Base-by-base conservation (phyloP, 768 basidiomycete genomes). In the Xerocomellus intermedius region DNA sequence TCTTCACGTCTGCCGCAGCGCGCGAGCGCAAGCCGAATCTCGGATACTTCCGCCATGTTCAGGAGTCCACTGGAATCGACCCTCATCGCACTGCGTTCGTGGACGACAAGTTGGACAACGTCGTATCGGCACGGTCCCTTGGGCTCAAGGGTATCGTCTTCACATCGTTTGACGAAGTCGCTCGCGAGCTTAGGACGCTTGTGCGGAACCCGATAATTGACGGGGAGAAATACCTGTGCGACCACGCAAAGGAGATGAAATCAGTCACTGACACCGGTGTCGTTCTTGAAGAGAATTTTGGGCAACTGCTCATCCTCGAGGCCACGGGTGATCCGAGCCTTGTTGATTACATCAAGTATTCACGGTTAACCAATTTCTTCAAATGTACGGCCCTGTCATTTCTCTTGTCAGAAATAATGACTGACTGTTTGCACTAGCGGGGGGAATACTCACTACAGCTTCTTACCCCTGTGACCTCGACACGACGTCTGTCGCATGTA, bases 41-140 rank as follows among this genome's bases (percentile, higher is more conserved):
- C 3, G 61, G 64, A 17, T 63, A 37, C 38, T 64, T 59, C 7
- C 52, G 45, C 8, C 60, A 56, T 1, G 63, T 60, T 5, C 53
- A 57, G 5, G 46, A 56, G 33, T 58, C 42, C 12, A 60, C 61
- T 3, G 61, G 61, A 19, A 51, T 63, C 3, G 53, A 66, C 13
- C 57, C 64, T 8, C 47, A 8, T 39, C 61, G 64, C 1, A 66
- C 64, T 13, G 61, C 50, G 3, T 64, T 66, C 13, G 64, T 64
- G n/a, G 64, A 64, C 13, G 64, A 64, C 24, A 64, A 55, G 45
- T 12, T 63, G 46, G 64, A 64, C 46, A 65, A 65, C 12, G 53
- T 64, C 5, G 48, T 64, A 5, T 56, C 61, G 19, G 61, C 61
- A 1, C 57, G 35, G 36, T 66, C 64, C 5, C 26, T 66, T 38